Percentiles rank a stretch among this genome's conserved stretches.
Conservation (phyloP, 768 basidiomycete species). For the Lactifluus piperatus region DNA sequence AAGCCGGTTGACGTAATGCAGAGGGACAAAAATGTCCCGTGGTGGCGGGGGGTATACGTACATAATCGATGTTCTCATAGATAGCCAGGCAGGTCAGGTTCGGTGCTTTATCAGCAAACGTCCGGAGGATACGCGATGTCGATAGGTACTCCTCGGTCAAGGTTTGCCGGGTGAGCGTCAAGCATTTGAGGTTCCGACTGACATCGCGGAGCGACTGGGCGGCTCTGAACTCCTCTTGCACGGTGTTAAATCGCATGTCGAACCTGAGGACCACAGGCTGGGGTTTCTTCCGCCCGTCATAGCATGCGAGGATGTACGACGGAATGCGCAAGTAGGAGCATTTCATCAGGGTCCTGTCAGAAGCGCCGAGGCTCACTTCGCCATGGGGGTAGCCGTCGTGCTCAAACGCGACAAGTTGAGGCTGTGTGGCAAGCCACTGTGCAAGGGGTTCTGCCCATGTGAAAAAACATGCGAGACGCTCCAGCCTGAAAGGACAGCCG, state of each 20-base stretch:
- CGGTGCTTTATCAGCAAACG: conserved; percentile 10
- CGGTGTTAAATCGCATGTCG: conserved; percentile 7
- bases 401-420: conserved; percentile 10
- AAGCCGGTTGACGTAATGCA: background rate
- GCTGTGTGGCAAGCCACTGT: conserved; percentile 7
- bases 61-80: conserved; percentile 15
- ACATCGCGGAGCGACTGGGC: background rate
- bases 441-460: conserved; percentile 8
- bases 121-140: conserved; percentile 5
- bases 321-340: conserved; percentile 10
- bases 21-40: background rate
- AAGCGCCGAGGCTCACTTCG: background rate
- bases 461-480: conserved; percentile 6
- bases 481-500: conserved; percentile 11
- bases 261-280: conserved; percentile 7
- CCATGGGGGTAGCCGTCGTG: conserved; percentile 2
- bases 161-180: conserved; percentile 4
- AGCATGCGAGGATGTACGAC: conserved; percentile 12
- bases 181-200: conserved; percentile 6
- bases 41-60: background rate
- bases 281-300: background rate
- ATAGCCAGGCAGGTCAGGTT: conserved; percentile 12
- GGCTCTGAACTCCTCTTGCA: conserved; percentile 5
- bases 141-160: conserved; percentile 9
- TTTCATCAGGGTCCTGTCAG: background rate